Evolutionary conservation across 257 asterid species (phyloP).

Genomic region (Solanum piurae): DNA sequence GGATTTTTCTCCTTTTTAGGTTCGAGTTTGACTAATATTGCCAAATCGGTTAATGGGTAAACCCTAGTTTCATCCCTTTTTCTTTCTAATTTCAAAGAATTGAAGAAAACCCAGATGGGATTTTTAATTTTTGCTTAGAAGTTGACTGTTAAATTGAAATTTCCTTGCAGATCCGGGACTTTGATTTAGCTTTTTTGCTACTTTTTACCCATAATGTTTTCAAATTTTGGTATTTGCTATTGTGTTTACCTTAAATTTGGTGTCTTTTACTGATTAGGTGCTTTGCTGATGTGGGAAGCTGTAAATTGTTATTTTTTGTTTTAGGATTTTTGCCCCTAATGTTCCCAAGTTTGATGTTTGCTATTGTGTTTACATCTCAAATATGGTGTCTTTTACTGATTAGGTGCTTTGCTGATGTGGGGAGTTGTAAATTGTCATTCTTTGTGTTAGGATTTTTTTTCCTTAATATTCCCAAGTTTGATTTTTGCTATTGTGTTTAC

Average conservation of each 20-base stretch:
- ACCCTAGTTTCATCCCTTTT: not conserved
- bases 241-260: not conserved
- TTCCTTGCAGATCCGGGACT: no score
- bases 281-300: not conserved
- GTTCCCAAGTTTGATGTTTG: not conserved
- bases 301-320: not conserved
- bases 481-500: not conserved
- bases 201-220: not conserved
- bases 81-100: not conserved
- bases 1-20: constrained; percentile 69
- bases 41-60: constrained; percentile 77
- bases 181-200: not conserved
- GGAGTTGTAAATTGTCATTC: not conserved
- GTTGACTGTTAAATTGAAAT: no score
- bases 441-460: not conserved
- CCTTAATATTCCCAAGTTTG: not conserved
- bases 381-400: not conserved
- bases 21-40: constrained; percentile 46
- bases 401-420: not conserved
- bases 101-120: not conserved
- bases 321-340: not conserved
- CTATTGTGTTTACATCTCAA: not conserved
- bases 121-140: not conserved
- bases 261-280: not conserved
- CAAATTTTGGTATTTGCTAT: not conserved